Conservation (phyloP, 2,329 filamentous ascomycete genomes). For the Hypoxylon sp. region DNA sequence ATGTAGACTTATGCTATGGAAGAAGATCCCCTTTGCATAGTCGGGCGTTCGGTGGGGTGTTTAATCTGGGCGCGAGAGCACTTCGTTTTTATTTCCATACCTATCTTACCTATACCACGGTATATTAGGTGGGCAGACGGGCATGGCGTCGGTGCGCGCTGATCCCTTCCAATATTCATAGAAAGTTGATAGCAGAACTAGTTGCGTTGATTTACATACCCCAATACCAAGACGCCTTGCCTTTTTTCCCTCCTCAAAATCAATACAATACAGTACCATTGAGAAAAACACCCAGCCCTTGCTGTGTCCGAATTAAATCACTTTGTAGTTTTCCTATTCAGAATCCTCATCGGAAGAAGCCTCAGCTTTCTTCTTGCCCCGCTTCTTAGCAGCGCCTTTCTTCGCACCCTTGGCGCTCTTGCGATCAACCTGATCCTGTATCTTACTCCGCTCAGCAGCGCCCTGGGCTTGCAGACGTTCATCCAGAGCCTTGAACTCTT, state of each 20-base stretch:
- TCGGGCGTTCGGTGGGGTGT: slow-evolving; percentile 25
- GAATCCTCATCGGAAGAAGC: slow-evolving; percentile 52
- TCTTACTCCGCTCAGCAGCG: slow-evolving; percentile 77
- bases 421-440: slow-evolving; percentile 84
- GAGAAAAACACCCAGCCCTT: background rate
- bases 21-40: slow-evolving; percentile 20
- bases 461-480: slow-evolving; percentile 77
- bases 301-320: background rate
- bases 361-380: slow-evolving; percentile 47
- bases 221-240: slow-evolving; percentile 32
- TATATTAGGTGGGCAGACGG: slow-evolving; percentile 1
- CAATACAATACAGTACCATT: slow-evolving; percentile 23
- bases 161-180: slow-evolving; percentile 2
- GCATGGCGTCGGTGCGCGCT: background rate
- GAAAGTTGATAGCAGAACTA: slow-evolving; percentile 22
- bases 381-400: slow-evolving; percentile 55
- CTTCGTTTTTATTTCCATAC: background rate
- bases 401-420: slow-evolving; percentile 74
- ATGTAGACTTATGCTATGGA: slow-evolving; percentile 2
- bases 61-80: background rate
- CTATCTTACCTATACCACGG: background rate
- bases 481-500: slow-evolving; percentile 79
- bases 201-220: slow-evolving; percentile 31
- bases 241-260: slow-evolving; percentile 6
- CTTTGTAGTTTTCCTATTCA: slow-evolving; percentile 39